These are phyloP conservation scores for Trichoderma semiorbis DNA, from an alignment of 2,329 filamentous ascomycete genomes.

Conservation along the genomic window DNA sequence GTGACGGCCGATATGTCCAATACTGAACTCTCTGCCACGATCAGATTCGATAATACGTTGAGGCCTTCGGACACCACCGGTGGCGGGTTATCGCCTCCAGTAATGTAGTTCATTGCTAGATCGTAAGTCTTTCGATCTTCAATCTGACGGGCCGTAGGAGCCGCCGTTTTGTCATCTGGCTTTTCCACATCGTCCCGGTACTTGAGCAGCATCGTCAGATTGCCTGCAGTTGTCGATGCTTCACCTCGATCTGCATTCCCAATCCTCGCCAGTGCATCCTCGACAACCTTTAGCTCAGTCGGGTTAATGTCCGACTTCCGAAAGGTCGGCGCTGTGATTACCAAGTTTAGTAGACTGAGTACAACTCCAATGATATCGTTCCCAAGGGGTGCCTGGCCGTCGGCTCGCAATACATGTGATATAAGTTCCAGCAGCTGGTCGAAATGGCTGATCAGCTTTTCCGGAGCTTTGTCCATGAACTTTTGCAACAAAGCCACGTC, in stretches of 20 bases:
- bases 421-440: constrained; percentile 63
- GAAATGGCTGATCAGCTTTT: constrained; percentile 61
- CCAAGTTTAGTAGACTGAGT: constrained; percentile 59
- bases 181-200: constrained; percentile 55
- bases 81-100: constrained; percentile 56
- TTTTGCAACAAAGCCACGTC: constrained; percentile 62
- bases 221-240: constrained; percentile 52
- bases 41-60: constrained; percentile 55
- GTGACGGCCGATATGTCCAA: constrained; percentile 65
- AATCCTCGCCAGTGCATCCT: constrained; percentile 46
- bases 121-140: constrained; percentile 62
- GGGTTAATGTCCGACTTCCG: constrained; percentile 45
- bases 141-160: constrained; percentile 45
- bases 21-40: constrained; percentile 52
- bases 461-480: constrained; percentile 60
- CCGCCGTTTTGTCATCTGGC: constrained; percentile 34
- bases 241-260: constrained; percentile 37
- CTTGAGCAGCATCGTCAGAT: constrained; percentile 52
- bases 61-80: constrained; percentile 66
- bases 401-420: constrained; percentile 53
- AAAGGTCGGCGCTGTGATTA: constrained; percentile 57
- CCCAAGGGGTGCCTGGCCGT: constrained; percentile 39
- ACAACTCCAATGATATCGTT: constrained; percentile 52
- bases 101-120: constrained; percentile 63
- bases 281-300: constrained; percentile 43